Base-by-base conservation (phyloP, 331 rosid species). In the Ulmus americana region DNA sequence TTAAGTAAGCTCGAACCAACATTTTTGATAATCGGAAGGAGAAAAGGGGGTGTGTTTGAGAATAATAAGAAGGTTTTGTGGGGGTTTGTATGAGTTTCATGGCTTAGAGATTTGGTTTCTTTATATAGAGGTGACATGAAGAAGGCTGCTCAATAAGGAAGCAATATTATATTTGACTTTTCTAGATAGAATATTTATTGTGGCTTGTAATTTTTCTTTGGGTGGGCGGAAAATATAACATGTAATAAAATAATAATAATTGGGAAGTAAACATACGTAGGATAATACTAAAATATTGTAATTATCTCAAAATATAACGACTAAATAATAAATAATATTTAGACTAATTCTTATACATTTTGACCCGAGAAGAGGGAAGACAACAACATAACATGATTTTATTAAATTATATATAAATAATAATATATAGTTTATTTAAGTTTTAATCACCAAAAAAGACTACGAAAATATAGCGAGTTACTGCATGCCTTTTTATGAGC, bases 121-220 rank as follows among this genome's bases (percentile, higher is more conserved):
- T 61, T 74, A 61, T 74, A 68, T 74, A 68, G 79, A 49, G 46
- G 47, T 54, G 62, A 52, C 7, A 4, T 7, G 39, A 20, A 40
- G 61, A 20, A 39, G 39, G n/a, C 10, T 39, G 22, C 50, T 40
- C 16, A 35, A 63, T 48, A 7, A 13, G 45, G 13, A 61, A 45
- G 28, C 6, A 49, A 47, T 28, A 28, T 28, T 28, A 28, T 28
- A 28, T 3, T 28, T 28, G 35, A 3, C n/a, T n/a, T 28, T 28
- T 28, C 35, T 2, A 28, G 35, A 28, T 3, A 28, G 35, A 28
- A 28, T 9, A n/a, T 9, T 8, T 8, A 46, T 8, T 50, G 22
- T 14, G n/a, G n/a, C 54, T 49, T n/a, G 16, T n/a, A 13, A 45
- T 13, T 15, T 13, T 20, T n/a, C 5, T n/a, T n/a, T 14, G 9